phyloP scores from a whole-genome alignment of 345 rosid genomes.

The Lepidium africanum region DNA sequence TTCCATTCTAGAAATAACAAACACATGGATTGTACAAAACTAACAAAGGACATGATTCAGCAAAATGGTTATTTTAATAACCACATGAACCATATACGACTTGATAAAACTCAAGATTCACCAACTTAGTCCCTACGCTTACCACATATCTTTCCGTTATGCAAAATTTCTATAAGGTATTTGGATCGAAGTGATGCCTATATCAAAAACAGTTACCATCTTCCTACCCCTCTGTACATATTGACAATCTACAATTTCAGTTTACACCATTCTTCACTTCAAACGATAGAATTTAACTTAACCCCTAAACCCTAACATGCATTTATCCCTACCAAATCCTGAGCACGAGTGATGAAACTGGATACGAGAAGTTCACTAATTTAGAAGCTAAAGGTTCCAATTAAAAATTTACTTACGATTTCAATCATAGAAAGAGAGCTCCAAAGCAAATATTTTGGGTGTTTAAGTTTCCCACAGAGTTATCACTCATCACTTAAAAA shows the following conservation, averaged over 20 bases:
- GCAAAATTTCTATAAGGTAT: neutral
- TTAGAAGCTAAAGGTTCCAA: neutral
- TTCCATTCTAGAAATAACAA: neutral
- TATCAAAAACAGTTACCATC: neutral
- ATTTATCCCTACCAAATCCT: neutral
- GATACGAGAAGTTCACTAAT: neutral
- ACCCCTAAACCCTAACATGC: neutral
- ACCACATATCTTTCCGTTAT: neutral
- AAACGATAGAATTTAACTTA: neutral
- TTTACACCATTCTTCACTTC: neutral
- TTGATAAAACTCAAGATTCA: neutral
- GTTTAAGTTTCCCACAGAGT: no score
- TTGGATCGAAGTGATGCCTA: neutral
- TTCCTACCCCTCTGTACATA: neutral
- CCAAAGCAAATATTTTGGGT: no score
- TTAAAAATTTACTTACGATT: no score
- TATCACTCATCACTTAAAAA: neutral
- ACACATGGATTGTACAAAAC: neutral
- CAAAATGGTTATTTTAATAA: neutral
- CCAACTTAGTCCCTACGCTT: neutral
- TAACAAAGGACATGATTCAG: neutral
- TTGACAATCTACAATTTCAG: neutral
- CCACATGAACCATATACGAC: neutral
- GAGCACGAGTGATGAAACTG: neutral
- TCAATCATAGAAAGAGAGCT: no score